These are phyloP conservation scores for Nadsonia starkeyi-henricii DNA, from an alignment of 1,139 yeast species.

Conservation along the genomic window DNA sequence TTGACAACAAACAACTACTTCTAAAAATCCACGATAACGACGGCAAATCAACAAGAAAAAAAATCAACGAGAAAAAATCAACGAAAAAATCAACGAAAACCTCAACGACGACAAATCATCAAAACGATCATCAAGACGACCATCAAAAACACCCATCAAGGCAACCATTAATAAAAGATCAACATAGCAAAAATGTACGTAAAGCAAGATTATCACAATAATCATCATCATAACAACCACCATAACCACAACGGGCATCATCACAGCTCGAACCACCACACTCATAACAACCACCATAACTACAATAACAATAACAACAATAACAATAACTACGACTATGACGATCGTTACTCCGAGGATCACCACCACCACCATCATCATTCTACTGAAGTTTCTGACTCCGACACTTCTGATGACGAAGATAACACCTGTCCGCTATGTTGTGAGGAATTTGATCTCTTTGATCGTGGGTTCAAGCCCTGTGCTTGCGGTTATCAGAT, in stretches of 20 bases:
- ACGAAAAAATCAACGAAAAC: too few species aligned
- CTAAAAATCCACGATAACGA: too few species aligned
- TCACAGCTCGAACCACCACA: neutral
- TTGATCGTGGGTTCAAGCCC: conserved; percentile 91
- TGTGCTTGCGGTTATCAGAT: conserved; percentile 98
- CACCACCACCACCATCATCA: neutral
- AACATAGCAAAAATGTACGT: neutral
- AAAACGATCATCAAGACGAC: too few species aligned
- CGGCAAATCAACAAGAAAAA: too few species aligned
- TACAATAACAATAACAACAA: neutral
- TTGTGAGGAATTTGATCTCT: conserved; percentile 92
- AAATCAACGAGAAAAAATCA: too few species aligned
- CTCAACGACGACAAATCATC: too few species aligned
- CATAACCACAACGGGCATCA: neutral
- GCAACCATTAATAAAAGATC: too few species aligned
- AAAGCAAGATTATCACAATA: neutral
- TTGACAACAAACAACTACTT: too few species aligned
- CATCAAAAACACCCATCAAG: too few species aligned
- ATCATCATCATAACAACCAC: neutral
- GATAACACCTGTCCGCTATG: conserved; percentile 53
- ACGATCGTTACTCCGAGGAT: neutral
- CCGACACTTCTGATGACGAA: conserved; percentile 3
- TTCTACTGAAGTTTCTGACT: neutral
- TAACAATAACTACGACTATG: neutral
- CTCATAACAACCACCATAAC: neutral